These are phyloP conservation scores for Corymbia citriodora DNA, from an alignment of 441 rosid species.

Conservation along the genomic window DNA sequence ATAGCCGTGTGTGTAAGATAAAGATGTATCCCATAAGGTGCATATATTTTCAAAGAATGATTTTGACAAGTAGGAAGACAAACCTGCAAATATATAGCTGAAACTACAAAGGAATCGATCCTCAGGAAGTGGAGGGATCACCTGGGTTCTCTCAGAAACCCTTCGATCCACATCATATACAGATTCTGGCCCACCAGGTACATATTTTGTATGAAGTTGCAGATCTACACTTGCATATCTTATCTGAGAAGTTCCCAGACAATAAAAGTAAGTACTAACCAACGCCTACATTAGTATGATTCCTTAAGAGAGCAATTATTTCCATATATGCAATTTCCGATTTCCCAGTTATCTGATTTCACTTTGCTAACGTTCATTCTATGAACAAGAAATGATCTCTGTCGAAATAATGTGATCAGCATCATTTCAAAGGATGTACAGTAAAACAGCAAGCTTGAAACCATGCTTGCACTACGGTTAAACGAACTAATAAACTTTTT, in stretches of 20 bases:
- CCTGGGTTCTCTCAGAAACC: conserved; percentile 59
- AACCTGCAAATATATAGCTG: conserved; percentile 87
- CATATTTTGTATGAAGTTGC: conserved; percentile 72
- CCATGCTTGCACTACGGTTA: neutral
- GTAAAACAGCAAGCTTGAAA: neutral
- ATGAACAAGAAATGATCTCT: neutral
- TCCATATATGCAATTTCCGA: neutral
- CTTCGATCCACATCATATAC: conserved; percentile 74
- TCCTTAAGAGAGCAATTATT: neutral
- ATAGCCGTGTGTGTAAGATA: neutral
- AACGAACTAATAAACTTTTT: neutral
- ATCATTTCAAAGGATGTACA: neutral
- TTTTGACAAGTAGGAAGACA: neutral
- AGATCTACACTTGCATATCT: conserved; percentile 68
- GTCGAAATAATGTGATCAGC: neutral
- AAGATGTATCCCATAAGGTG: neutral
- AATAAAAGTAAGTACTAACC: neutral
- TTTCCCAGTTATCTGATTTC: neutral
- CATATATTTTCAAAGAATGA: neutral
- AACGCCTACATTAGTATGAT: neutral
- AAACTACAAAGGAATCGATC: conserved; percentile 89
- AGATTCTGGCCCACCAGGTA: conserved; percentile 71
- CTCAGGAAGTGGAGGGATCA: conserved; percentile 75
- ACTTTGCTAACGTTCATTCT: neutral
- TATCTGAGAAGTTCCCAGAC: conserved; percentile 36